These are phyloP conservation scores for Neurospora sp. DNA, from an alignment of 495 filamentous ascomycete species.

Conservation along the genomic window DNA sequence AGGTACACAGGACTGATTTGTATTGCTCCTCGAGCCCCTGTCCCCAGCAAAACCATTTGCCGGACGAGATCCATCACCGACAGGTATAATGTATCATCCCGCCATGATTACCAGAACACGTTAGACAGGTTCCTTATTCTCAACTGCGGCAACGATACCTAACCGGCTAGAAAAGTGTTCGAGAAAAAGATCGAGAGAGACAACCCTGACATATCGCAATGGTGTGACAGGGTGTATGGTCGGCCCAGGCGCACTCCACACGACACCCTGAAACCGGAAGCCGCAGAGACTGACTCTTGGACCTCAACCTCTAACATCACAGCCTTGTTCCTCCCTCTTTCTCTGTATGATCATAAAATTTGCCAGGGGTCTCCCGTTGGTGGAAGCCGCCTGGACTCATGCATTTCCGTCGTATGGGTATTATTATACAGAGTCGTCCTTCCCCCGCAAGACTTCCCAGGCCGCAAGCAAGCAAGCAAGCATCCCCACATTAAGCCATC, in stretches of 20 bases:
- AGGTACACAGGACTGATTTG: not conserved
- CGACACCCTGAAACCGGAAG: not conserved
- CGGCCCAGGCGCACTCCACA: not conserved
- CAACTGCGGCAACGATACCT: not conserved
- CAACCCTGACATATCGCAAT: not conserved
- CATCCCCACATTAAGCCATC: conserved; percentile 39
- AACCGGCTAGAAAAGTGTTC: not conserved
- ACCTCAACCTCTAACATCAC: not conserved
- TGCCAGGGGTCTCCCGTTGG: not conserved
- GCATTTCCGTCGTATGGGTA: conserved; percentile 11
- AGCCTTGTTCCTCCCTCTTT: not conserved
- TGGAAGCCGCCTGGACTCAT: not conserved
- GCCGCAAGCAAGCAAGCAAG: not conserved
- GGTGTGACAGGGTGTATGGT: not conserved
- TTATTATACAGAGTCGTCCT: conserved; percentile 18
- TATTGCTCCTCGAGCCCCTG: not conserved
- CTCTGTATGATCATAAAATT: not conserved
- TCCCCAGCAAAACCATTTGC: not conserved
- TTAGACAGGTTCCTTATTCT: not conserved
- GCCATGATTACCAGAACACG: not conserved
- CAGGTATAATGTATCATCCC: not conserved
- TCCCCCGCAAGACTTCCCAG: conserved; percentile 4
- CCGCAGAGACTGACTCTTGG: not conserved
- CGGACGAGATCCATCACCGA: not conserved
- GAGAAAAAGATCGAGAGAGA: not conserved